Base-by-base conservation (phyloP, 2,329 filamentous ascomycete genomes). In the Thermothelomyces thermophilus region DNA sequence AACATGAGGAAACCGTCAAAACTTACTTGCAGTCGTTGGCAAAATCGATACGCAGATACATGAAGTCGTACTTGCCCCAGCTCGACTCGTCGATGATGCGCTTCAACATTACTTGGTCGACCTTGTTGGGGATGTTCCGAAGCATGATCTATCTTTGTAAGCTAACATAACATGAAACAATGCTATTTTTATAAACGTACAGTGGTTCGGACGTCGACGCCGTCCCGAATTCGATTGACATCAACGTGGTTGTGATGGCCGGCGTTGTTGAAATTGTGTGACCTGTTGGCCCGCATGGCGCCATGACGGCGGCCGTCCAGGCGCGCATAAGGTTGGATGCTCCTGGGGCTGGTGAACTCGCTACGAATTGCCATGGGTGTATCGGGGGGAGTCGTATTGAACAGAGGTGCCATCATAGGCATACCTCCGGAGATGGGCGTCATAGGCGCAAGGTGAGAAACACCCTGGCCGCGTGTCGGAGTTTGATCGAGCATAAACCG, bases 11-110 rank as follows among this genome's bases (percentile, higher is more conserved):
- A 2, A 11, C 2, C 3, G 41, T 16, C 9, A 17, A 5, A 33
- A 74, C 84, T 70, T 68, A 87, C 84, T 90, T 90, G 83, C 86
- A 89, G 56, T 88, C 82, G 60, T 89, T 88, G 47, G 81, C 82
- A 59, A 90, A 90, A 64, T 90, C 87, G 60, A 97, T 97, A 34
- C 93, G 84, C 46, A 97, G 71, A 65, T 98, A 98, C 74, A 95
- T 82, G 67, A 97, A 97, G 64, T 97, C 90, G 65, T 94, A 97
- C 55, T 85, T 84, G 26, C 89, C 90, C 68, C 77, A 81, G 65
- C 83, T 88, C 14, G 83, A 86, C 55, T 84, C 75, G 62, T 96
- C 87, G 13, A 97, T 75, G 49, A 94, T 83, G 0, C 74, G 69
- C 72, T 94, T 94, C 14, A 96, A 70, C 71, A 86, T 83, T 0